Percentiles rank a stretch among this genome's conserved stretches.
Evolutionary conservation across 78 protist species (phyloP).

Genomic region (Acrasis kona): DNA sequence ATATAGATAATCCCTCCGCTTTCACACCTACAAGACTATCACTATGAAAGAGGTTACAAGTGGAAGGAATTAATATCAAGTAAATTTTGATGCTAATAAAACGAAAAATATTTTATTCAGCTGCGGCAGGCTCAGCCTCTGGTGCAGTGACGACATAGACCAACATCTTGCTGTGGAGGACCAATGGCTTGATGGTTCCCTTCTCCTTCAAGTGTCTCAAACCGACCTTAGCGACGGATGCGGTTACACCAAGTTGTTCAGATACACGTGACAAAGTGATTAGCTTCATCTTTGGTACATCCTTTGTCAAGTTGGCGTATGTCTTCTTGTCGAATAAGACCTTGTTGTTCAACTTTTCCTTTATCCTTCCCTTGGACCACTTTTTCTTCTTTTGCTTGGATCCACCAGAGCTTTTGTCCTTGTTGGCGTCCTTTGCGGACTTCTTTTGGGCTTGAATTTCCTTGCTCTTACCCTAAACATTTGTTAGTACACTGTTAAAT

Average conservation of each 20-base stretch:
- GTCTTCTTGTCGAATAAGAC: not conserved
- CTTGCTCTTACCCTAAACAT: not conserved
- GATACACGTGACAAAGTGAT: not conserved
- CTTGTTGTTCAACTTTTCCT: not conserved
- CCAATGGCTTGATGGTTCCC: not conserved
- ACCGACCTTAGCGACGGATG: not conserved
- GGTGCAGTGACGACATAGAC: too few relatives aligned
- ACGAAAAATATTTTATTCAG: too few relatives aligned
- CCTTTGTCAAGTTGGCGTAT: not conserved
- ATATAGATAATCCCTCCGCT: too few relatives aligned
- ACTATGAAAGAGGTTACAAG: too few relatives aligned
- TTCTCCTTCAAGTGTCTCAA: not conserved
- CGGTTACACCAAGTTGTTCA: not conserved
- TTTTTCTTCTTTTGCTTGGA: not conserved
- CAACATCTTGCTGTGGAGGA: not conserved
- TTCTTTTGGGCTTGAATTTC: not conserved
- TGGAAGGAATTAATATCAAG: too few relatives aligned
- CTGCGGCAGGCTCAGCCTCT: too few relatives aligned
- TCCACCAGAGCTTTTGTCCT: not conserved
- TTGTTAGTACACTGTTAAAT: too few relatives aligned
- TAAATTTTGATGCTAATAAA: too few relatives aligned
- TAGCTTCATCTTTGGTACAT: not conserved
- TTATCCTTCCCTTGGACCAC: conserved; percentile 11
- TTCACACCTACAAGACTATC: too few relatives aligned
- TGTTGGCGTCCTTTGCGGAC: not conserved